phyloP scores from a whole-genome alignment of 805 yeast genomes.

The Ogataea sp. region DNA sequence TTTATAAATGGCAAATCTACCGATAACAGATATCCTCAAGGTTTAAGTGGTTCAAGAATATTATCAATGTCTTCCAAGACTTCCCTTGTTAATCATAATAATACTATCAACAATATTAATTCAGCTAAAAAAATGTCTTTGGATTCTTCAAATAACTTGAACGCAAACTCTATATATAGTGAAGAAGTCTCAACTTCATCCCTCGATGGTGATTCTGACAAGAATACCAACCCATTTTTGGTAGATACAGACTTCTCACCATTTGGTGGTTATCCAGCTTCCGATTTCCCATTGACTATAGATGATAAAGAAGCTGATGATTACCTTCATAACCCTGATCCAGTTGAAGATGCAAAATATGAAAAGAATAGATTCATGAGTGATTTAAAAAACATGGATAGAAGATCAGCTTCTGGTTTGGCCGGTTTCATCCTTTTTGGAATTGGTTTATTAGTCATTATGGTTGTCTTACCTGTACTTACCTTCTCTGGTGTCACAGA shows the following conservation, averaged over 20 bases:
- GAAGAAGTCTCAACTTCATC: neutral
- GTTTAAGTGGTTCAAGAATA: slow-evolving; percentile 47
- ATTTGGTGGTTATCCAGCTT: slow-evolving; percentile 95
- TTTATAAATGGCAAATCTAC: slow-evolving; percentile 30
- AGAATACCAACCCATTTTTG: slow-evolving; percentile 7
- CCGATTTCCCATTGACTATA: slow-evolving; percentile 80
- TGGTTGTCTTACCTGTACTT: slow-evolving; percentile 73
- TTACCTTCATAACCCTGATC: slow-evolving; percentile 93
- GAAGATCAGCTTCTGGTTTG: slow-evolving; percentile 51
- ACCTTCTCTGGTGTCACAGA: slow-evolving; percentile 67
- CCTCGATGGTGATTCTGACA: neutral
- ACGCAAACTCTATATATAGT: slow-evolving; percentile 8
- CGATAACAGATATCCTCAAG: slow-evolving; percentile 61
- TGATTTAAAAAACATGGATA: slow-evolving; percentile 63
- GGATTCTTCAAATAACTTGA: slow-evolving; percentile 3
- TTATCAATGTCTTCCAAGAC: slow-evolving; percentile 35
- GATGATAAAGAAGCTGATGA: slow-evolving; percentile 96
- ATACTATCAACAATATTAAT: slow-evolving; percentile 2
- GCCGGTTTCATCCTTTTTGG: slow-evolving; percentile 51
- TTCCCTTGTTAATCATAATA: slow-evolving; percentile 9
- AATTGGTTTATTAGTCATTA: slow-evolving; percentile 57
- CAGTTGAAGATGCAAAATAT: slow-evolving; percentile 80
- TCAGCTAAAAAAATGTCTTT: slow-evolving; percentile 3
- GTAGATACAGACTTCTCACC: slow-evolving; percentile 71
- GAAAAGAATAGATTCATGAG: slow-evolving; percentile 60